Conservation (phyloP, 2,329 filamentous ascomycete species). For the Aspergillus terreus region DNA sequence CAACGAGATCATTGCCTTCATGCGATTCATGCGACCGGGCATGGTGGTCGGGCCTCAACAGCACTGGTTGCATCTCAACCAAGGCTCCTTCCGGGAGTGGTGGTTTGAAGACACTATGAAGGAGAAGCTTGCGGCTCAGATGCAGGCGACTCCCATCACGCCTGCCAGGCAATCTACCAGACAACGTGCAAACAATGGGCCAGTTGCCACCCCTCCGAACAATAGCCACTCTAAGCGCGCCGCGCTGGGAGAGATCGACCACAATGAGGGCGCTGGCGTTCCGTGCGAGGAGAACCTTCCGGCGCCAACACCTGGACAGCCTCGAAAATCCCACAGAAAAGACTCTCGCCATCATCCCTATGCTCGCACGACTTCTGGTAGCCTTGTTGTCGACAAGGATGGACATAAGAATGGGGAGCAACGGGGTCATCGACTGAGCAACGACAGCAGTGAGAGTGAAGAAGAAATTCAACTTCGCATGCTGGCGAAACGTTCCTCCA, state of each 20-base stretch:
- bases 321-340: constrained; percentile 77
- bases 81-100: constrained; percentile 97
- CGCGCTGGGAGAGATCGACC: constrained; percentile 89
- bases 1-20: constrained; percentile 94
- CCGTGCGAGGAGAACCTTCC: constrained; percentile 78
- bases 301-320: constrained; percentile 91
- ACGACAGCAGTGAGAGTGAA: constrained; percentile 64
- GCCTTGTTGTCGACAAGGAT: constrained; percentile 36
- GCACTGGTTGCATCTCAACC: constrained; percentile 97
- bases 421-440: constrained; percentile 56
- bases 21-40: constrained; percentile 97
- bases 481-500: constrained; percentile 62
- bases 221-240: constrained; percentile 70
- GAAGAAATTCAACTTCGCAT: constrained; percentile 79
- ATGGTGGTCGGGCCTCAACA: constrained; percentile 99
- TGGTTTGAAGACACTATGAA: constrained; percentile 78
- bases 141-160: constrained; percentile 58
- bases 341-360: constrained; percentile 74
- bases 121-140: constrained; percentile 74
- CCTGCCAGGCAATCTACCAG: constrained; percentile 51
- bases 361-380: constrained; percentile 52
- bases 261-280: constrained; percentile 58
- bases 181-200: constrained; percentile 62
- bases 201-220: constrained; percentile 81
- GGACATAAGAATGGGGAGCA: constrained; percentile 23